Base-by-base conservation (phyloP, 2,329 filamentous ascomycete species). In the Colletotrichum australisinense region DNA sequence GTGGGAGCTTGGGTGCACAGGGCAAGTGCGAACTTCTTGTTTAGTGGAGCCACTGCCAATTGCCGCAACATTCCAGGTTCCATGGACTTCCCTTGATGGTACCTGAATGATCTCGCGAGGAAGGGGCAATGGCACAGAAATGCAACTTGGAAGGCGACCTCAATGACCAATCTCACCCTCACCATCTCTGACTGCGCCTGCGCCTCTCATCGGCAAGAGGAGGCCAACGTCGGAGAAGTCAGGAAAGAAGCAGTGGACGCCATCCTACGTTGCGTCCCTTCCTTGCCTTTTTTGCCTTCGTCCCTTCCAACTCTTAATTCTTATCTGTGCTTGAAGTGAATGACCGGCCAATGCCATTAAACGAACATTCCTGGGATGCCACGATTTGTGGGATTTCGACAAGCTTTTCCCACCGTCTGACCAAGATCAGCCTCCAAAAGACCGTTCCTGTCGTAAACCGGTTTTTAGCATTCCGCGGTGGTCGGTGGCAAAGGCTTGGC, bases 401-500 rank as follows among this genome's bases (percentile, higher is more conserved):
- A 30, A 46, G 63, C 59, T 62, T 71, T 73, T 63, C 60, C 42
- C 35, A 57, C 56, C 49, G 67, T 60, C 67, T 66, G 67, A 71
- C 71, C 67, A 73, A 66, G 71, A 73, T 71, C 62, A 58, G 35
- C 70, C 60, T 62, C 30, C 56, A 35, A 73, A n/a, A 73, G 30
- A 19, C 69, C 16, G 72, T 75, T 73, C 65, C 74, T 75, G 72
- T 67, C 64, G 62, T 62, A 74, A 75, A 70, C 73, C 65, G 60
- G 69, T 73, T 75, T 75, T 73, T 63, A 52, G 16, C 28, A 52
- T 22, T 35, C 60, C 42, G 57, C 49, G 53, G 67, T 56, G 55
- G 56, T n/a, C 8, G n/a, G 74, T 75, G 59, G 72, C 59, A 74
- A 68, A 69, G 62, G 38, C 35, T 75, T 75, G 74, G 74, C 74